Percentiles rank a stretch among this genome's conserved stretches.
Conservation (phyloP, 106 monocot genomes). For the Platanthera zijinensis region DNA sequence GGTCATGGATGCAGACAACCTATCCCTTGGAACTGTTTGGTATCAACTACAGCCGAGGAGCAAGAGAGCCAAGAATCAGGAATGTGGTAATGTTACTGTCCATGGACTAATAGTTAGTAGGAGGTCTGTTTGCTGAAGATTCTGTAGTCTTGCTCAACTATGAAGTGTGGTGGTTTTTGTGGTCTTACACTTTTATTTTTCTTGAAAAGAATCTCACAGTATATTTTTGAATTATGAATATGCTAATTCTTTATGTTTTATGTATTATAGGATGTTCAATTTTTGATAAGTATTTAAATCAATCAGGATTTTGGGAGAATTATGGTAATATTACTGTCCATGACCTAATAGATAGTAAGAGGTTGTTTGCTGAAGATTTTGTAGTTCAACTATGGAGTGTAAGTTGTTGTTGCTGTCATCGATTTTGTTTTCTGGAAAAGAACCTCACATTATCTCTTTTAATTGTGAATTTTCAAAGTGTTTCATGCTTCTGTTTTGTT, state of each 20-base stretch:
- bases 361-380: no score
- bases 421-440: not conserved
- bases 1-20: slow-evolving; percentile 45
- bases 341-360: no score
- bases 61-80: slow-evolving; percentile 52
- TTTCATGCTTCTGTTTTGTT: not conserved
- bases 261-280: no score
- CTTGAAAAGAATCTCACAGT: no score
- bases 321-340: no score
- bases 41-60: slow-evolving; percentile 55
- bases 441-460: not conserved
- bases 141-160: not conserved
- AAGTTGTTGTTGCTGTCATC: not conserved
- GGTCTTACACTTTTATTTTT: no score
- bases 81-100: slow-evolving; percentile 42
- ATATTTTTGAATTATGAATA: no score
- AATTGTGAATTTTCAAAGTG: not conserved
- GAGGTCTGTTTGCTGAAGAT: not conserved
- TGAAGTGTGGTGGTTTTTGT: not conserved
- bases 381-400: no score
- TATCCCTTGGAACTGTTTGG: slow-evolving; percentile 52
- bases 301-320: no score
- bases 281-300: no score
- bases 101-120: not conserved
- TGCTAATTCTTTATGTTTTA: no score